phyloP scores from a whole-genome alignment of 2,329 filamentous ascomycete genomes.

The Aspergillus unguis region DNA sequence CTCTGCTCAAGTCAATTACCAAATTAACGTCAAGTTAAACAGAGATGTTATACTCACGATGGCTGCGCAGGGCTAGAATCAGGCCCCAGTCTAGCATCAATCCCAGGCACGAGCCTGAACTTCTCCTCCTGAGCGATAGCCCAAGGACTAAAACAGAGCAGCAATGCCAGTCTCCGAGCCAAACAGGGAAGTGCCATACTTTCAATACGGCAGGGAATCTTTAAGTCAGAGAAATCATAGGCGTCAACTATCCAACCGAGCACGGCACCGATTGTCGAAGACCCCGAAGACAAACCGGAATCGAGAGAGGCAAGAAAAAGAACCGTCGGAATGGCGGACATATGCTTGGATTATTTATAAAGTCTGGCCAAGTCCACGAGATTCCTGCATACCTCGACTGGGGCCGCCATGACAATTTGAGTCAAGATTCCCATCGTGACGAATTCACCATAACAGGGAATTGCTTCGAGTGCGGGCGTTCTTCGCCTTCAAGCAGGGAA shows the following conservation, averaged over 20 bases:
- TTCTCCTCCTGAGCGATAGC: constrained; percentile 1
- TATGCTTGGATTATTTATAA: constrained; percentile 3
- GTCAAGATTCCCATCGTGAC: constrained; percentile 12
- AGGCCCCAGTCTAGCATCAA: constrained; percentile 1
- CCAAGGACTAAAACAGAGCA: constrained; percentile 4
- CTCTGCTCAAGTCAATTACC: constrained; percentile 12
- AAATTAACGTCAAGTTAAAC: background rate
- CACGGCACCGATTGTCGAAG: background rate
- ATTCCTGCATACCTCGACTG: constrained; percentile 14
- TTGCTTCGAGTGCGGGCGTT: background rate
- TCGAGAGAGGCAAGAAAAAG: background rate
- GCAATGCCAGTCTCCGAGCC: background rate
- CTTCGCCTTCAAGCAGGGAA: background rate
- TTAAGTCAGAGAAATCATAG: background rate
- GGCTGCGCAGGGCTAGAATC: constrained; percentile 10
- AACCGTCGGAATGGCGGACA: background rate
- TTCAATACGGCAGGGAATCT: background rate
- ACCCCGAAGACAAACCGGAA: background rate
- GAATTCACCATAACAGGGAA: constrained; percentile 4
- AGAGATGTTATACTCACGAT: constrained; percentile 5
- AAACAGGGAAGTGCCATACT: constrained; percentile 4
- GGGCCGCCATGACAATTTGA: constrained; percentile 4
- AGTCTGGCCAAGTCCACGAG: constrained; percentile 2
- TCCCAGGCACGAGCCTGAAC: background rate
- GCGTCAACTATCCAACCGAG: background rate